These are phyloP conservation scores for Trametes sp. DNA, from an alignment of 1,284 basidiomycete species.

Conservation along the genomic window DNA sequence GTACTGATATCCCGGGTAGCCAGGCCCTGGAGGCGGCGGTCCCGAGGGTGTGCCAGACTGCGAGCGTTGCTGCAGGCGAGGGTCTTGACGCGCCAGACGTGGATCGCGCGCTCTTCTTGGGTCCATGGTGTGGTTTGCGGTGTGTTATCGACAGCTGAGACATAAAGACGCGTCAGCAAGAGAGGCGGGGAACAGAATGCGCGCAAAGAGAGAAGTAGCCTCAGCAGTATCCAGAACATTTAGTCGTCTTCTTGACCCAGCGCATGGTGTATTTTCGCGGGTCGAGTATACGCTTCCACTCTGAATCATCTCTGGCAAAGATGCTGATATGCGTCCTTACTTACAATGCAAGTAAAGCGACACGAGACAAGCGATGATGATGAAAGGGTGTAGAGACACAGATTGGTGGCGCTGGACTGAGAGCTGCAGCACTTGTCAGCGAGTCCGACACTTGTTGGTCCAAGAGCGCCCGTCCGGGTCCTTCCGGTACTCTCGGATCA, in stretches of 20 bases:
- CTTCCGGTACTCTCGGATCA: slow-evolving; percentile 10
- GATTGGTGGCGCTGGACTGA: slow-evolving; percentile 15
- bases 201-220: slow-evolving; percentile 27
- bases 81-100: slow-evolving; percentile 72
- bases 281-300: slow-evolving; percentile 83
- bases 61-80: slow-evolving; percentile 61
- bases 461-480: slow-evolving; percentile 1
- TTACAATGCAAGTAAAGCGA: neutral
- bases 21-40: slow-evolving; percentile 28
- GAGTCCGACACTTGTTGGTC: slow-evolving; percentile 6
- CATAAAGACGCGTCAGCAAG: slow-evolving; percentile 17
- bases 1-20: slow-evolving; percentile 22
- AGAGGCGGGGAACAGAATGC: neutral
- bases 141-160: neutral
- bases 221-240: slow-evolving; percentile 94
- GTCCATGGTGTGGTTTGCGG: slow-evolving; percentile 59
- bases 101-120: slow-evolving; percentile 82
- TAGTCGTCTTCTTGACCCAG: slow-evolving; percentile 78
- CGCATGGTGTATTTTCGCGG: slow-evolving; percentile 46
- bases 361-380: neutral
- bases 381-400: neutral
- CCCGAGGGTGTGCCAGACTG: slow-evolving; percentile 51
- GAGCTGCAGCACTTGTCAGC: neutral
- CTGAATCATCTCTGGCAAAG: slow-evolving; percentile 73
- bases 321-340: neutral